Percentiles rank a stretch among this genome's conserved stretches.
Evolutionary conservation across 2,329 filamentous ascomycete genomes (phyloP).

Genomic region (Fusarium udum): DNA sequence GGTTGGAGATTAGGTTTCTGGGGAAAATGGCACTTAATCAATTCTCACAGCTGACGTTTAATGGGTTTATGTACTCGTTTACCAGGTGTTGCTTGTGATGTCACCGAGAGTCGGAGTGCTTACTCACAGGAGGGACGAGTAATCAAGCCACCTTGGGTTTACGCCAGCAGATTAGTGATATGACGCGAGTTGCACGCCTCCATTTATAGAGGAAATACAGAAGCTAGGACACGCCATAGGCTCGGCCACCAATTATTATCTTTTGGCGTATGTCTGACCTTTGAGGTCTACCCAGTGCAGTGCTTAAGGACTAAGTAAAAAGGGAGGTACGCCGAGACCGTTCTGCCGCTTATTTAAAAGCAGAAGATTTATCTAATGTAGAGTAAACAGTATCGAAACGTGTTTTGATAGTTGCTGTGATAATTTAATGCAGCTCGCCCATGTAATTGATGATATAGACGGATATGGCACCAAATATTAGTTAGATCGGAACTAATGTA

Average conservation of each 20-base stretch:
- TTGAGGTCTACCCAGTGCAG: background rate
- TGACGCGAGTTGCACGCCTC: fast-evolving
- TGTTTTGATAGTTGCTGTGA: fast-evolving
- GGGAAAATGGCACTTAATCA: fast-evolving
- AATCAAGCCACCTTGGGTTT: background rate
- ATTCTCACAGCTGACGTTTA: fast-evolving
- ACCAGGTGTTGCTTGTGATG: fast-evolving
- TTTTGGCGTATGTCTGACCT: background rate
- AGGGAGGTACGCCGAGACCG: background rate
- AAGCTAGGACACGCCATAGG: fast-evolving
- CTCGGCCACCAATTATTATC: fast-evolving
- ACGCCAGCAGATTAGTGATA: background rate
- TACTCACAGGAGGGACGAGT: background rate
- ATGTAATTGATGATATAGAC: background rate
- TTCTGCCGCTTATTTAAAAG: fast-evolving
- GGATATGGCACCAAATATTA: background rate
- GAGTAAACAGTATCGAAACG: fast-evolving
- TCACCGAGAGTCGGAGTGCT: background rate
- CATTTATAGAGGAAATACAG: fast-evolving
- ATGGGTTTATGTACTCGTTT: background rate
- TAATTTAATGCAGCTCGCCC: fast-evolving
- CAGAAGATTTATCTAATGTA: fast-evolving
- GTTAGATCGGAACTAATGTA: background rate
- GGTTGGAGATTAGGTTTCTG: background rate
- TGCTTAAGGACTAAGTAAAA: background rate